Conservation (phyloP, 2,329 filamentous ascomycete species). For the Fusarium solani-melongenae region DNA sequence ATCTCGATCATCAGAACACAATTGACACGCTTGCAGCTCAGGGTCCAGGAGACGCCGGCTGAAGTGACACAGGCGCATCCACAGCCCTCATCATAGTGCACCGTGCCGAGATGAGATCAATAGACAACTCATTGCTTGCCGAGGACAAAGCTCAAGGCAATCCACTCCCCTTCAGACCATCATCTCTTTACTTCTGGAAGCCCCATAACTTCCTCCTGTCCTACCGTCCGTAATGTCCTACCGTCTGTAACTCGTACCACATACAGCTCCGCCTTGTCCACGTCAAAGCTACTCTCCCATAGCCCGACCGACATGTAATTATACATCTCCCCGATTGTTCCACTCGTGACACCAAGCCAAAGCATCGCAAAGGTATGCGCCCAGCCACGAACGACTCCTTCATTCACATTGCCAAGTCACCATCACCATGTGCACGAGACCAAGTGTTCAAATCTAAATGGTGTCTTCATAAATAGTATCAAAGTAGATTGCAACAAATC, state of each 20-base stretch:
- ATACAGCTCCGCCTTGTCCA: not conserved
- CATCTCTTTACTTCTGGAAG: not conserved
- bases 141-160: not conserved
- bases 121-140: not conserved
- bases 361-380: not conserved
- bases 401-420: not conserved
- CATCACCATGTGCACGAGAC: not conserved
- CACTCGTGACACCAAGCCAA: not conserved
- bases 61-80: not conserved
- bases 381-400: not conserved
- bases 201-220: not conserved
- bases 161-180: not conserved
- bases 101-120: not conserved
- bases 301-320: not conserved
- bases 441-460: not conserved
- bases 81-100: not conserved
- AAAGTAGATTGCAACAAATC: slow-evolving; percentile 40
- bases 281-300: not conserved
- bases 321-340: not conserved
- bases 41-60: not conserved
- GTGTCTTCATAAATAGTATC: slow-evolving; percentile 33
- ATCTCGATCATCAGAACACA: slow-evolving; percentile 19
- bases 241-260: not conserved
- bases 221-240: not conserved
- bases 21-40: not conserved